These are phyloP conservation scores for Talaromyces wortmannii DNA, from an alignment of 495 filamentous ascomycete genomes.

Conservation along the genomic window DNA sequence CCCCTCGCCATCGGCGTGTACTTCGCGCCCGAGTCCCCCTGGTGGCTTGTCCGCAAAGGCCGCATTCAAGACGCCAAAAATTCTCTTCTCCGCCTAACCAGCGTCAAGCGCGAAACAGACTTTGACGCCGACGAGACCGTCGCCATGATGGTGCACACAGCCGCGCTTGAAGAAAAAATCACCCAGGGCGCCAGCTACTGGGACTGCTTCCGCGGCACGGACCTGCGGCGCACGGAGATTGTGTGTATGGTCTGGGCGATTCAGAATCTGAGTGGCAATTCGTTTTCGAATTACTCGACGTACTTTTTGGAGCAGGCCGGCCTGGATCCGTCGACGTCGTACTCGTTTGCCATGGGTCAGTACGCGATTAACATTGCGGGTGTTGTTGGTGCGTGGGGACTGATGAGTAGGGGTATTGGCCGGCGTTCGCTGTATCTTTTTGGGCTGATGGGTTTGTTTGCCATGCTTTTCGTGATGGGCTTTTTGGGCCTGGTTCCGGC, in stretches of 20 bases:
- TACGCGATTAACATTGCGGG: slow-evolving; percentile 72
- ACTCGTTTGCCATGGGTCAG: slow-evolving; percentile 65
- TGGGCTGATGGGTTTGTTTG: slow-evolving; percentile 57
- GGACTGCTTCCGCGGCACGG: slow-evolving; percentile 71
- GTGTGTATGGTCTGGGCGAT: slow-evolving; percentile 79
- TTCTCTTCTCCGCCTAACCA: slow-evolving; percentile 61
- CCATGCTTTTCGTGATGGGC: slow-evolving; percentile 65
- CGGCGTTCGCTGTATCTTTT: slow-evolving; percentile 65
- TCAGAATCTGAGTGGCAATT: slow-evolving; percentile 72
- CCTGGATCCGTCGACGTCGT: slow-evolving; percentile 48
- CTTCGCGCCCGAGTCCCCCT: slow-evolving; percentile 71
- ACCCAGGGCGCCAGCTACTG: slow-evolving; percentile 61
- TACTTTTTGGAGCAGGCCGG: slow-evolving; percentile 75
- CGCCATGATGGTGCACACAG: slow-evolving; percentile 81
- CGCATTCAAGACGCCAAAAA: slow-evolving; percentile 60
- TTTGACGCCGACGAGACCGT: slow-evolving; percentile 72
- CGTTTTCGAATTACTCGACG: slow-evolving; percentile 75
- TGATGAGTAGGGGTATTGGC: slow-evolving; percentile 63
- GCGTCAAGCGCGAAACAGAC: slow-evolving; percentile 42
- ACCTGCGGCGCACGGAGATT: slow-evolving; percentile 71
- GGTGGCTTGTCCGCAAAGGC: slow-evolving; percentile 75
- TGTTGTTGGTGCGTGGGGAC: slow-evolving; percentile 65
- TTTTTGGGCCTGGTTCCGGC: slow-evolving; percentile 62
- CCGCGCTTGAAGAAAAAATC: slow-evolving; percentile 64
- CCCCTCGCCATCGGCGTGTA: slow-evolving; percentile 65